These are phyloP conservation scores for Groenewaldozyma tartarivorans DNA, from an alignment of 805 yeast species.

Conservation along the genomic window DNA sequence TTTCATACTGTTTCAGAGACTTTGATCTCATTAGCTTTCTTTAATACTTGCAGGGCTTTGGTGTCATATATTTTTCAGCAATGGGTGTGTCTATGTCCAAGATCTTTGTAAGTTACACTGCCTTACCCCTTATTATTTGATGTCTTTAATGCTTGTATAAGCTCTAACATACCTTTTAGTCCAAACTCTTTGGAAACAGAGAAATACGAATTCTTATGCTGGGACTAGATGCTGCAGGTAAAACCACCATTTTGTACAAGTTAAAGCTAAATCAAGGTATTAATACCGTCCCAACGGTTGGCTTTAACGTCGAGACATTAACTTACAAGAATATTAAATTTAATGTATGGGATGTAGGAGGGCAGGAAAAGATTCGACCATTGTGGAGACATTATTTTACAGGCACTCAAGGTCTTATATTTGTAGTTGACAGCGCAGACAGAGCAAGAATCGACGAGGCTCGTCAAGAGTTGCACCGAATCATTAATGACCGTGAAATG, in stretches of 20 bases:
- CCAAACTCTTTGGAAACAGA: slow-evolving; percentile 42
- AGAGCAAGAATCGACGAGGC: slow-evolving; percentile 64
- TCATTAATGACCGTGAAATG: slow-evolving; percentile 76
- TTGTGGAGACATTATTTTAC: slow-evolving; percentile 96
- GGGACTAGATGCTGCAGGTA: slow-evolving; percentile 90
- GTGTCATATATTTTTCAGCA: not conserved
- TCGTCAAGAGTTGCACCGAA: slow-evolving; percentile 64
- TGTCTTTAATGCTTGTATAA: no score
- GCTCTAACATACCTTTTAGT: slow-evolving; percentile 11
- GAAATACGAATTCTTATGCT: slow-evolving; percentile 71
- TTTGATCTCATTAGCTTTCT: no score
- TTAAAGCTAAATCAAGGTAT: slow-evolving; percentile 62
- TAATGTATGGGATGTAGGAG: slow-evolving; percentile 99
- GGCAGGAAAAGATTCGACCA: slow-evolving; percentile 98
- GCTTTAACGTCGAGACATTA: slow-evolving; percentile 85
- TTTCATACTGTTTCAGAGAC: no score
- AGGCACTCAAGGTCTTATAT: slow-evolving; percentile 84
- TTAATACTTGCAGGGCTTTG: no score
- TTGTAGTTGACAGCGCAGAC: slow-evolving; percentile 82
- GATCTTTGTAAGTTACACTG: slow-evolving; percentile 15
- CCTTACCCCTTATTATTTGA: no score
- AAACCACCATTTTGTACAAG: slow-evolving; percentile 79
- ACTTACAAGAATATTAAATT: slow-evolving; percentile 77
- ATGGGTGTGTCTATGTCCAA: slow-evolving; percentile 24
- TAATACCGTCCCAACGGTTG: slow-evolving; percentile 86